phyloP scores from a whole-genome alignment of 2,329 filamentous ascomycete genomes.

The Calycina herbarum region DNA sequence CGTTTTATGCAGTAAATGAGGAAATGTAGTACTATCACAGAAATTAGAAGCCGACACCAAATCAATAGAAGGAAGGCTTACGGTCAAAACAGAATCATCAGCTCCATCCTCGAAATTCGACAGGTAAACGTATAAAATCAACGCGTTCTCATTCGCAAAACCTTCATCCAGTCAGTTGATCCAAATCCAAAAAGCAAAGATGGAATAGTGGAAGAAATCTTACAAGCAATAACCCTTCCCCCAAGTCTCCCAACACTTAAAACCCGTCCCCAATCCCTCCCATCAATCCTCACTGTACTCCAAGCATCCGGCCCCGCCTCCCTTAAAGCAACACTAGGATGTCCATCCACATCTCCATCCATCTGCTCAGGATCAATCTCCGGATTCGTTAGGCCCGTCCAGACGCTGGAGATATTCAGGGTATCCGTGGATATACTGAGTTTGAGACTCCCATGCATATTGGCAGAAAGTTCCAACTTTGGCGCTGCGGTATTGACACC shows the following conservation, averaged over 20 bases:
- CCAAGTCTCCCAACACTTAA: constrained; percentile 87
- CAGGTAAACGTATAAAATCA: constrained; percentile 83
- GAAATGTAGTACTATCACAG: constrained; percentile 55
- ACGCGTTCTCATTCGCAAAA: constrained; percentile 75
- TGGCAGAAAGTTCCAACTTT: constrained; percentile 83
- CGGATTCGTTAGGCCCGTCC: constrained; percentile 84
- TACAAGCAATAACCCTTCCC: constrained; percentile 88
- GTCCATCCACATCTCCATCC: constrained; percentile 67
- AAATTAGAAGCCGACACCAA: constrained; percentile 12
- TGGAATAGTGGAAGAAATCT: constrained; percentile 34
- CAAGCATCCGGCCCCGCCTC: constrained; percentile 77
- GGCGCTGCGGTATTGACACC: constrained; percentile 44
- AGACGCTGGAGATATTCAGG: constrained; percentile 80
- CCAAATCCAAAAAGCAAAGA: neutral
- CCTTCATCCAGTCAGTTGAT: constrained; percentile 39
- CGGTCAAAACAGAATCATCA: constrained; percentile 75
- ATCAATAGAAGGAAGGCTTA: constrained; percentile 42
- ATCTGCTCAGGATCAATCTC: constrained; percentile 78
- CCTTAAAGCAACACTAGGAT: constrained; percentile 79
- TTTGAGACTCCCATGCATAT: constrained; percentile 87
- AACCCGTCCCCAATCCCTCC: constrained; percentile 92
- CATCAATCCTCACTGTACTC: constrained; percentile 89
- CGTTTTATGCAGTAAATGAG: constrained; percentile 48
- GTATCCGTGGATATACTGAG: constrained; percentile 81
- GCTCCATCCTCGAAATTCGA: constrained; percentile 66